Base-by-base conservation (phyloP, 2,329 filamentous ascomycete genomes). In the Arthroderma sp. region DNA sequence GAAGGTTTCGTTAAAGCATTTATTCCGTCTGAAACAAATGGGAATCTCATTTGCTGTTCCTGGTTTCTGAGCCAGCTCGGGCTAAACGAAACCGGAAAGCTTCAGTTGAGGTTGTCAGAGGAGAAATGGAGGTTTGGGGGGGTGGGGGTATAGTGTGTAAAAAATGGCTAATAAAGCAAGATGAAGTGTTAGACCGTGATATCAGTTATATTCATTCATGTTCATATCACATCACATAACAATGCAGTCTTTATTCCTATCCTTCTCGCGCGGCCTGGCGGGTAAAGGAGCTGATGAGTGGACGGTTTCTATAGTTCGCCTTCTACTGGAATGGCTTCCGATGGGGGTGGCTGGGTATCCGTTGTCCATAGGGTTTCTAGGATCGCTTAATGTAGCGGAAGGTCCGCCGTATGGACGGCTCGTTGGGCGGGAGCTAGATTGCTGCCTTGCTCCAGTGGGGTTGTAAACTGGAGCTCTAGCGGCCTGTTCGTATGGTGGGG, bases 401-500 rank as follows among this genome's bases (percentile, higher is more conserved):
- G 6, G 43, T 8, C 52, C 46, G 47, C 61, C 33, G 56, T 57
- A 34, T 43, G 52, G 67, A 56, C 45, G 66, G 67, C 6, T 36
- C 29, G 41, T 62, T 56, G 9, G 56, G 54, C 0, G 74, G 70
- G 15, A 22, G 15, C 15, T 22, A 22, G 15, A 22, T 22, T 22
- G 15, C 15, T 22, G 15, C 15, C 15, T 22, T 22, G 15, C 15
- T 22, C 15, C 15, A 22, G 15, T 22, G 1, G 73, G 72, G 11
- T 70, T 62, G 50, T 80, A 81, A 2, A 69, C 69, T n/a, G 70
- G 68, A 37, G 70, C 68, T 9, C 64, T 71, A 0, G 77, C 71
- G 11, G 77, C 75, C 57, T 81, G 76, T 57, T 83, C 80, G 54
- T 83, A 83, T 0, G 73, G 72, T 4, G 80, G 80, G 1, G 77